Conservation (phyloP, 1,284 basidiomycete species). For the Microbotryum lychnidis-dioicae region DNA sequence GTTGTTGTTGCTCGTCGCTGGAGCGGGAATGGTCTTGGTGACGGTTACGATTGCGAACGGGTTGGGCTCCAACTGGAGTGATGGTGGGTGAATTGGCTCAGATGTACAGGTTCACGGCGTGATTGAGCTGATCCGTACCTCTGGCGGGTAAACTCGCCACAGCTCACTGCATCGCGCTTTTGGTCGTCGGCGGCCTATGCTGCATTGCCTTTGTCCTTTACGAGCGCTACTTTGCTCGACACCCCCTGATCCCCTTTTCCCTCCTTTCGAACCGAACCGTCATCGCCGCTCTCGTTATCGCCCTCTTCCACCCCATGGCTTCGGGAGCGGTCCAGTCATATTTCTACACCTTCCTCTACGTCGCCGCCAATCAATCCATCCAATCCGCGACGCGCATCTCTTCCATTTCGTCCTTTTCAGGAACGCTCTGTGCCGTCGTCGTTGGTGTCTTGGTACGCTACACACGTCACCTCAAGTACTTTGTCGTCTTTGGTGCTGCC, state of each 20-base stretch:
- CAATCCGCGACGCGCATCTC: constrained; percentile 36
- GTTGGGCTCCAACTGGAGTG: constrained; percentile 37
- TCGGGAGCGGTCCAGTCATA: constrained; percentile 37
- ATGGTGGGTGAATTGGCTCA: constrained; percentile 5
- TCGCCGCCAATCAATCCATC: constrained; percentile 35
- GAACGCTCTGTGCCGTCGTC: constrained; percentile 34
- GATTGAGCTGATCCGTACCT: too few species aligned
- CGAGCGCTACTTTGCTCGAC: constrained; percentile 37
- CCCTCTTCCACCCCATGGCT: constrained; percentile 38
- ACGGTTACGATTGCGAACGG: constrained; percentile 41
- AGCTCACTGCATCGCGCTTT: constrained; percentile 38
- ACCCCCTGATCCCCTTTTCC: constrained; percentile 39
- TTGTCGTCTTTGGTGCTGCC: constrained; percentile 37
- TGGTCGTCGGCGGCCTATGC: constrained; percentile 35
- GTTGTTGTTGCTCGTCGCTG: constrained; percentile 40
- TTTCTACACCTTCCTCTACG: constrained; percentile 35
- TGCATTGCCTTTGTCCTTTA: constrained; percentile 36
- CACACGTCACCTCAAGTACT: constrained; percentile 37
- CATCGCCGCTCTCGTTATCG: constrained; percentile 36
- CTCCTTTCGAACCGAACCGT: constrained; percentile 39
- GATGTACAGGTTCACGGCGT: too few species aligned
- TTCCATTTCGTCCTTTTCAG: constrained; percentile 34
- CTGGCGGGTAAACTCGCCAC: too few species aligned
- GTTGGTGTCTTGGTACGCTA: constrained; percentile 32
- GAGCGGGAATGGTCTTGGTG: constrained; percentile 39